A percentile compares a stretch with the other conserved stretches of the same genome.
Evolutionary conservation across 2,329 filamentous ascomycete genomes (phyloP).

Genomic region (Dactylellina drechsleri): DNA sequence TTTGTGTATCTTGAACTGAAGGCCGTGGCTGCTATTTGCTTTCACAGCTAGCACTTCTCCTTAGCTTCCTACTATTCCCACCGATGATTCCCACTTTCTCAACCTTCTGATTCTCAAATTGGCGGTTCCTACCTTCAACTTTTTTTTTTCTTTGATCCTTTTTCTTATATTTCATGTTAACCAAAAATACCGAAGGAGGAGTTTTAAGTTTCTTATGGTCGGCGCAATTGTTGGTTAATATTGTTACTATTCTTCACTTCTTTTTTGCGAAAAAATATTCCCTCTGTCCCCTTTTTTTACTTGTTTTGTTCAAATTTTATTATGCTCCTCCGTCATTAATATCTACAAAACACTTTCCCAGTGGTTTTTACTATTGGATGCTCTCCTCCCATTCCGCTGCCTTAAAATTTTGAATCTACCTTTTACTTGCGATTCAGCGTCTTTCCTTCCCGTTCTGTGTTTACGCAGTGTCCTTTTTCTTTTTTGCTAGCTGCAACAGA

Average conservation of each 20-base stretch:
- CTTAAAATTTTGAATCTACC: not conserved
- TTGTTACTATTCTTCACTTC: slow-evolving; percentile 8
- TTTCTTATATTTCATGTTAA: slow-evolving; percentile 15
- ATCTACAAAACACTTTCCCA: not conserved
- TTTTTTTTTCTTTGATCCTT: not conserved
- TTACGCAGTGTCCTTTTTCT: not conserved
- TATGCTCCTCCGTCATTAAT: not conserved
- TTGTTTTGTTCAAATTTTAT: not conserved
- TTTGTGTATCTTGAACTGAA: too few relatives aligned
- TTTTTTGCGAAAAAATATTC: slow-evolving; percentile 50
- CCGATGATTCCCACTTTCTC: not conserved
- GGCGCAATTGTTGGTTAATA: slow-evolving; percentile 34
- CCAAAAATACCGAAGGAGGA: slow-evolving; percentile 49
- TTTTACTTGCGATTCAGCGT: slow-evolving; percentile 42
- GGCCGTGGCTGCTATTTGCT: too few relatives aligned
- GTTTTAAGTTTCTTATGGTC: slow-evolving; percentile 38
- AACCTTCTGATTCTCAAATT: slow-evolving; percentile 1
- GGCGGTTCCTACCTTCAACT: not conserved
- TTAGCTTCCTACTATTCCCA: not conserved
- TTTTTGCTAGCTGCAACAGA: not conserved
- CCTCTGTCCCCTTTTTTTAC: not conserved
- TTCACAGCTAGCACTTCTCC: not conserved
- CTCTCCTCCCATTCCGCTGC: not conserved
- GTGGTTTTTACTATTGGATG: not conserved
- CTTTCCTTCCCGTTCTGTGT: slow-evolving; percentile 5